A percentile compares a stretch with the other conserved stretches of the same genome.
phyloP scores from a whole-genome alignment of 1,284 basidiomycete species.

The Veloporphyrellus conicus region DNA sequence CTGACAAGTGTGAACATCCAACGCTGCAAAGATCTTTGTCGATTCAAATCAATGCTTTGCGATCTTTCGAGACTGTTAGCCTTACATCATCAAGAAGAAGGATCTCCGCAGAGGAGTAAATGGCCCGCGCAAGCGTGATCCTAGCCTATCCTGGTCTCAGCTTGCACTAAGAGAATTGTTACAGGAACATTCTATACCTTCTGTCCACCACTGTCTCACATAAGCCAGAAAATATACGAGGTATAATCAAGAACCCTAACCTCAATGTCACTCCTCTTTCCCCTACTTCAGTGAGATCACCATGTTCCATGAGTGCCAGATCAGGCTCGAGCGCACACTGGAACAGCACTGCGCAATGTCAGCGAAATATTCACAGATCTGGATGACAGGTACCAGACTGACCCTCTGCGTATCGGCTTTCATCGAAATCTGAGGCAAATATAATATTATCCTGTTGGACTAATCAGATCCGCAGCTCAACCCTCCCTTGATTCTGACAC shows the following conservation, averaged over 20 bases:
- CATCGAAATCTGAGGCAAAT: constrained; percentile 9
- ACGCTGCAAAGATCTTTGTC: constrained; percentile 28
- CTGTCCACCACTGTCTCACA: constrained; percentile 6
- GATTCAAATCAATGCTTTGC: constrained; percentile 27
- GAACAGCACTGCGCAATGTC: constrained; percentile 40
- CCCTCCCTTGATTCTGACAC: constrained; percentile 26
- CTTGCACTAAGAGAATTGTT: background rate
- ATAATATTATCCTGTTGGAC: constrained; percentile 9
- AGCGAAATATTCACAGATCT: background rate
- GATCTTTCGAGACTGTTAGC: background rate
- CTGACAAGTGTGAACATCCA: constrained; percentile 55
- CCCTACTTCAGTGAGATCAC: constrained; percentile 41
- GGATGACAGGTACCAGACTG: background rate
- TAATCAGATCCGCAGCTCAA: background rate
- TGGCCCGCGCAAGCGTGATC: constrained; percentile 41
- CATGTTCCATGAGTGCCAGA: constrained; percentile 53
- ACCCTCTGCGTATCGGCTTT: constrained; percentile 10
- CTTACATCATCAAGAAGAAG: constrained; percentile 40
- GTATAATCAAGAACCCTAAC: constrained; percentile 3
- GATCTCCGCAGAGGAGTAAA: constrained; percentile 37
- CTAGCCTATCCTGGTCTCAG: constrained; percentile 27
- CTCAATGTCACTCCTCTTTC: constrained; percentile 32
- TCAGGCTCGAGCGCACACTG: constrained; percentile 59
- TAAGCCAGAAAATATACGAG: background rate
- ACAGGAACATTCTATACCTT: constrained; percentile 3